Evolutionary conservation across 306 rosid species (phyloP).

Genomic region (Pyrus betulifolia): DNA sequence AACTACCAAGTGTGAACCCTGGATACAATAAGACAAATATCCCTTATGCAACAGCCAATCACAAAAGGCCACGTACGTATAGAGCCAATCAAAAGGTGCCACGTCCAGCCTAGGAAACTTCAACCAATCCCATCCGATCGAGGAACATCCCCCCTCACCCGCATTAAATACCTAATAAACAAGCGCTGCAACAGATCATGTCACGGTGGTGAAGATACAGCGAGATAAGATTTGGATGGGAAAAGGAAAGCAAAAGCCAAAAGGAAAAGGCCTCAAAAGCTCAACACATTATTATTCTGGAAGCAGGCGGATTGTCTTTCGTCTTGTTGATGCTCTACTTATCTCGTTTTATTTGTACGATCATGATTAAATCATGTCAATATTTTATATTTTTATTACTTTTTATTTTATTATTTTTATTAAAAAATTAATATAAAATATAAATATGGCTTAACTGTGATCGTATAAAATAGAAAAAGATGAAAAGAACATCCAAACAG

Average conservation of each 20-base stretch:
- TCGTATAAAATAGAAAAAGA: too few relatives aligned
- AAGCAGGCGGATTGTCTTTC: too few relatives aligned
- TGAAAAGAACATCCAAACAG: too few relatives aligned
- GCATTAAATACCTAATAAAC: background rate
- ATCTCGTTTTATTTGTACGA: too few relatives aligned
- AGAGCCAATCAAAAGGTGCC: background rate
- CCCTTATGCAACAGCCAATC: background rate
- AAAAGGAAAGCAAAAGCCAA: background rate
- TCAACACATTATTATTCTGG: background rate
- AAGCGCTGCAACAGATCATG: background rate
- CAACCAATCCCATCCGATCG: slow-evolving; percentile 11
- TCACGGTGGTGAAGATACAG: background rate
- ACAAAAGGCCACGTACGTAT: background rate
- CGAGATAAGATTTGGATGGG: background rate
- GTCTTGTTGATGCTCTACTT: too few relatives aligned
- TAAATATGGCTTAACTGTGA: fast-evolving
- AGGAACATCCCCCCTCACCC: background rate
- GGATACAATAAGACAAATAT: background rate
- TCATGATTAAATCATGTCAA: too few relatives aligned
- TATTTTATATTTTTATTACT: too few relatives aligned
- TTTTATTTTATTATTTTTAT: too few relatives aligned
- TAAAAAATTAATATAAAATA: too few relatives aligned
- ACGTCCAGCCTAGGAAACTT: background rate
- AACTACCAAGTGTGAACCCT: background rate
- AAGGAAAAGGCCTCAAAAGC: background rate